Conservation (phyloP, 1,284 basidiomycete genomes). For the Trichosporon ovoides region DNA sequence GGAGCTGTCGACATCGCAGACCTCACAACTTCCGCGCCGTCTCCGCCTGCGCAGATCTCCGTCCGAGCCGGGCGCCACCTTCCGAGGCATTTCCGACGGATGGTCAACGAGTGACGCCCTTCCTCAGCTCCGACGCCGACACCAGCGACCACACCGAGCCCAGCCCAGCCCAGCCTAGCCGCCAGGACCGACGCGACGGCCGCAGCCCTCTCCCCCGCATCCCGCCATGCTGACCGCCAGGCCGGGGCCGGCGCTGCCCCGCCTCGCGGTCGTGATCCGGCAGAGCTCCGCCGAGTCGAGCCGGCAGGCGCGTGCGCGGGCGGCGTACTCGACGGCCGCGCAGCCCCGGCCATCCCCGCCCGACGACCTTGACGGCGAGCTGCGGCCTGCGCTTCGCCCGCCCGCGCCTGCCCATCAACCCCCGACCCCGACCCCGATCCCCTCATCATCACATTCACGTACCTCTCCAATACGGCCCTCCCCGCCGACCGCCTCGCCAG, state of each 20-base stretch:
- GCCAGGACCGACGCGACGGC: conserved; percentile 17
- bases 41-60: too few relatives aligned
- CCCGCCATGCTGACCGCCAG: conserved; percentile 27
- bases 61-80: too few relatives aligned
- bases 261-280: conserved; percentile 8
- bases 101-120: too few relatives aligned
- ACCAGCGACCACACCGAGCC: not conserved
- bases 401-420: too few relatives aligned
- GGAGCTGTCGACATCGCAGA: too few relatives aligned
- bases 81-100: too few relatives aligned
- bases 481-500: not conserved
- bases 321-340: not conserved
- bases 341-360: not conserved
- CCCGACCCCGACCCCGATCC: not conserved
- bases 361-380: not conserved
- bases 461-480: too few relatives aligned
- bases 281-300: conserved; percentile 32
- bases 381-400: not conserved
- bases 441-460: not conserved
- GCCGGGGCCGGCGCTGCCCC: conserved; percentile 17
- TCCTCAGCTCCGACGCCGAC: not conserved
- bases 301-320: conserved; percentile 25
- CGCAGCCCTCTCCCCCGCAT: conserved; percentile 51
- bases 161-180: too few relatives aligned
- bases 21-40: too few relatives aligned